Conservation (phyloP, 345 rosid species). For the Rhizophora apiculata region DNA sequence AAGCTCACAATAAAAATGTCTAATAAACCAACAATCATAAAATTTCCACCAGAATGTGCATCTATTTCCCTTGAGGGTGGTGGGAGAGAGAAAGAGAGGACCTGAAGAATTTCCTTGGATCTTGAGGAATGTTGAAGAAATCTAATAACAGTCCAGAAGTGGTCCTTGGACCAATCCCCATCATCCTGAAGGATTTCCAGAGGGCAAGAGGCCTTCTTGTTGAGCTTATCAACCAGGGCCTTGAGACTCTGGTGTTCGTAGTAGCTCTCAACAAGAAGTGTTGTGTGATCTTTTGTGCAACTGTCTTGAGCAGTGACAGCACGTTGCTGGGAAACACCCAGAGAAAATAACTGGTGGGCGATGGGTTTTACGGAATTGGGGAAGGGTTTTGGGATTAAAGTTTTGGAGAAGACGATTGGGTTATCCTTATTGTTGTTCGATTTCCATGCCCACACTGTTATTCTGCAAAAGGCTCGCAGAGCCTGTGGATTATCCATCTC, state of each 20-base stretch:
- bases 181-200: slow-evolving; percentile 48
- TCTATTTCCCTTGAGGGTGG: no score
- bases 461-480: slow-evolving; percentile 13
- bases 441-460: slow-evolving; percentile 16
- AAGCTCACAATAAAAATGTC: no score
- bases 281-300: slow-evolving; percentile 28
- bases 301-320: slow-evolving; percentile 13
- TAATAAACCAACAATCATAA: no score
- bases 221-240: slow-evolving; percentile 38
- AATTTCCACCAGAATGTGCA: no score
- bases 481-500: slow-evolving; percentile 12
- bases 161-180: slow-evolving; percentile 64
- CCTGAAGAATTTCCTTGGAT: slow-evolving; percentile 49
- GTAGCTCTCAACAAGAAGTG: slow-evolving; percentile 43
- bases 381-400: slow-evolving; percentile 23
- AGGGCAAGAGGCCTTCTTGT: slow-evolving; percentile 39
- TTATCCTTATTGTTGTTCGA: neutral
- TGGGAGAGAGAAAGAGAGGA: slow-evolving; percentile 21
- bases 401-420: slow-evolving; percentile 10
- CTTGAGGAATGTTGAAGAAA: slow-evolving; percentile 51
- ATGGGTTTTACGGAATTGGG: neutral
- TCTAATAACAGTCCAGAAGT: slow-evolving; percentile 54
- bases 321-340: slow-evolving; percentile 8
- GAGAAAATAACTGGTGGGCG: neutral
- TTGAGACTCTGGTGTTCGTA: slow-evolving; percentile 41